phyloP scores from a whole-genome alignment of 208 protist species.

The Angomonas ambiguus region DNA sequence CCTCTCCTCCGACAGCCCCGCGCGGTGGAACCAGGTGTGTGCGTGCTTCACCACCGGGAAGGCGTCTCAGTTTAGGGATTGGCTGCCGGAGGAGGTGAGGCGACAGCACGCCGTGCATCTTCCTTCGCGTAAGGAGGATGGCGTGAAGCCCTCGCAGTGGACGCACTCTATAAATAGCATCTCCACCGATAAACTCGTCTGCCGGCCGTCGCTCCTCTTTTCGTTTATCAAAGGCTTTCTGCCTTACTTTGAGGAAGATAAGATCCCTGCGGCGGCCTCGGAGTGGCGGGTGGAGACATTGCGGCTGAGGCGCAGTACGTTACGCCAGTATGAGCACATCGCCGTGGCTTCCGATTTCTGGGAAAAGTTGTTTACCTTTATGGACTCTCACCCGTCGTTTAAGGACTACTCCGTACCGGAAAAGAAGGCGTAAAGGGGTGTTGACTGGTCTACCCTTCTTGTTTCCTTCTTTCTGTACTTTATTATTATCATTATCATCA shows the following conservation, averaged over 20 bases:
- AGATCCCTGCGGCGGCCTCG: slow-evolving; percentile 55
- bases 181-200: slow-evolving; percentile 1
- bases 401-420: slow-evolving; percentile 57
- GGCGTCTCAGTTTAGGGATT: slow-evolving; percentile 1
- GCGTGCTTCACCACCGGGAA: slow-evolving; percentile 70
- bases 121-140: neutral
- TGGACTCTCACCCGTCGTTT: slow-evolving; percentile 78
- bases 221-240: slow-evolving; percentile 68
- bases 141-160: neutral
- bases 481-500: too few relatives aligned
- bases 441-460: slow-evolving; percentile 12
- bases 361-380: slow-evolving; percentile 77
- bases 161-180: neutral
- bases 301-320: slow-evolving; percentile 54
- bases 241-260: slow-evolving; percentile 88
- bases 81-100: neutral
- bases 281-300: slow-evolving; percentile 81
- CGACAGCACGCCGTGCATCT: neutral
- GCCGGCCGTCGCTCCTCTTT: slow-evolving; percentile 66
- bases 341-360: slow-evolving; percentile 70
- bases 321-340: slow-evolving; percentile 81
- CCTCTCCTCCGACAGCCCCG: slow-evolving; percentile 15
- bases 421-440: slow-evolving; percentile 29
- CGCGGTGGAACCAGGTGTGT: slow-evolving; percentile 83
- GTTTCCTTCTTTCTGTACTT: too few relatives aligned